Base-by-base conservation (phyloP, 164 flowering plant species). In the Chloranthus sessilifolius region DNA sequence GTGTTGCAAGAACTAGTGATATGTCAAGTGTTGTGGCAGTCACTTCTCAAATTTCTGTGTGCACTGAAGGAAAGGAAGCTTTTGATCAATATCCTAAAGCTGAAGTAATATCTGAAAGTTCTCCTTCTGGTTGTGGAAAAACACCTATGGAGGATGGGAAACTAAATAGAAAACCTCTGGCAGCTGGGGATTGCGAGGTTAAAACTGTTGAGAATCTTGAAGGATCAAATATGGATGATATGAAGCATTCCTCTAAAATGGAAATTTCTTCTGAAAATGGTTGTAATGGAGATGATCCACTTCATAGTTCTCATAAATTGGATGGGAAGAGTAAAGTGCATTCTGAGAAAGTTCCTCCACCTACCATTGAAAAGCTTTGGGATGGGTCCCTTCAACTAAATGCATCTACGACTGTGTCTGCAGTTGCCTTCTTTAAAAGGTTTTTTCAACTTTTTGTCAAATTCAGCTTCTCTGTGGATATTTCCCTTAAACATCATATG, bases 371-470 rank as follows among this genome's bases (percentile, higher is more conserved):
- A 50, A 70, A 68, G 67, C 76, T 80, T 43, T 80, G 85, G 85
- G 75, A 77, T 48, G 82, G 82, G 21, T 63, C 73, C 50, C 67
- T 80, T 68, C 85, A 70, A 52, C 67, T 80, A 41, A 74, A 58
- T 62, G 64, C 78, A 22, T 59, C 78, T 35, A 43, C 62, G 28
- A 64, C 62, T 31, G 73, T 67, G 44, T 68, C 80, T 11, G 66
- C 69, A 19, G 60, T 68, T 58, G 82, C 85, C 58, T 76, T 56
- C 74, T 80, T 70, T 56, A 80, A 71, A 68, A 80, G 85, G 85
- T 80, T 53, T 50, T 28, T 62, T 52, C 54, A 50, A 23, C 48
- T 53, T 37, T 42, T 54, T 43, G 42, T 38, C n/a, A 38, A 38
- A 5, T 11, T 22, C 0, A n/a, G n/a, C 1, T 11, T 44, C 12